Conservation (phyloP, 78 protist species). For the Guillardia theta region DNA sequence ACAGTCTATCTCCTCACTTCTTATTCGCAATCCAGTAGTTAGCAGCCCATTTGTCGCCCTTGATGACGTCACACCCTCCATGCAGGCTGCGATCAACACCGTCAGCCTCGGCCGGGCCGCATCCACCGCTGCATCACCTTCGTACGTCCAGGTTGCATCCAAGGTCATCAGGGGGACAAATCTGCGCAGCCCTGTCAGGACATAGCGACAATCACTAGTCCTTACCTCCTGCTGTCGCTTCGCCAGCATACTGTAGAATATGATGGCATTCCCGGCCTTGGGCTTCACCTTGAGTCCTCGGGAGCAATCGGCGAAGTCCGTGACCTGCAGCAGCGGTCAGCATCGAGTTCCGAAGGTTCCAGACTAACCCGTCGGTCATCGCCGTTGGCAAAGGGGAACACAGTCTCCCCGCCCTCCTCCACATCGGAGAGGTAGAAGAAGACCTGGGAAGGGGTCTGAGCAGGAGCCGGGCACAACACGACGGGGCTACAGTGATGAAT, state of each 20-base stretch:
- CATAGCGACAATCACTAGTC: too few relatives aligned
- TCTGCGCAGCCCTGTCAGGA: neutral
- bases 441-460: too few relatives aligned
- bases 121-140: too few relatives aligned
- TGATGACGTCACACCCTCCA: neutral
- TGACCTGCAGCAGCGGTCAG: neutral
- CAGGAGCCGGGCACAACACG: too few relatives aligned
- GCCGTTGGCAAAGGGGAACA: slow-evolving; percentile 29
- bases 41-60: slow-evolving; percentile 44
- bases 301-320: neutral
- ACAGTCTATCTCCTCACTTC: too few relatives aligned
- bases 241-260: neutral
- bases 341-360: neutral
- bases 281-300: slow-evolving; percentile 9
- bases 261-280: neutral
- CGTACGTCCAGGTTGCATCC: slow-evolving; percentile 27
- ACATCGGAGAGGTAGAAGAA: slow-evolving; percentile 29
- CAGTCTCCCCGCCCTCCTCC: slow-evolving; percentile 23
- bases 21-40: slow-evolving; percentile 40
- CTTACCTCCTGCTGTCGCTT: neutral
- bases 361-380: neutral
- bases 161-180: neutral
- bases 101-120: too few relatives aligned
- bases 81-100: slow-evolving; percentile 34
- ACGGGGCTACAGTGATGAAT: slow-evolving; percentile 32